phyloP scores from a whole-genome alignment of 768 basidiomycete genomes.

The Collybiopsis luxurians region DNA sequence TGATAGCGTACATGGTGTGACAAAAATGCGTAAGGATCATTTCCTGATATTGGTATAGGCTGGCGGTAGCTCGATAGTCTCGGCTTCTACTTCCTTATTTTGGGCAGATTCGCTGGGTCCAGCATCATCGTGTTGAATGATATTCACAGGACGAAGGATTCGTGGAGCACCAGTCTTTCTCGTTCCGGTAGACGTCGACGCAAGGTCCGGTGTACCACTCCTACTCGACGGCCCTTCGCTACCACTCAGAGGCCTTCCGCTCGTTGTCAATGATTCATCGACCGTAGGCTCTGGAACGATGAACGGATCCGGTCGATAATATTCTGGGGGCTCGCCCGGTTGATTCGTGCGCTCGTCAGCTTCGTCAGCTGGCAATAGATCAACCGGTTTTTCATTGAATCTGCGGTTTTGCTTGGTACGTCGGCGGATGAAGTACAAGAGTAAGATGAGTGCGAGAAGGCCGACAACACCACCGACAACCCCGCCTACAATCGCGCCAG shows the following conservation, averaged over 20 bases:
- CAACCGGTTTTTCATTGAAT: slow-evolving; percentile 58
- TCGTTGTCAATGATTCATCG: slow-evolving; percentile 13
- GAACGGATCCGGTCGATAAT: slow-evolving; percentile 76
- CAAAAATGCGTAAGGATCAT: background rate
- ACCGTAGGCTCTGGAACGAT: slow-evolving; percentile 62
- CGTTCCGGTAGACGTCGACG: slow-evolving; percentile 25
- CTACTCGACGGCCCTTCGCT: slow-evolving; percentile 27
- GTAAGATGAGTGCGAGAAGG: slow-evolving; percentile 36
- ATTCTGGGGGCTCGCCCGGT: slow-evolving; percentile 58
- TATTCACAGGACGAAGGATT: slow-evolving; percentile 67
- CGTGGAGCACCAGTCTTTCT: slow-evolving; percentile 47
- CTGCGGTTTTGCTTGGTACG: slow-evolving; percentile 33
- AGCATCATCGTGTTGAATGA: slow-evolving; percentile 85
- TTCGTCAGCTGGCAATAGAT: slow-evolving; percentile 59
- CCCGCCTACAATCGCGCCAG: slow-evolving; percentile 56
- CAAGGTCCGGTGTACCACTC: slow-evolving; percentile 44
- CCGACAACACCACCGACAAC: slow-evolving; percentile 53
- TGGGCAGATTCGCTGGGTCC: slow-evolving; percentile 46
- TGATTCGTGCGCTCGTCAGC: slow-evolving; percentile 29
- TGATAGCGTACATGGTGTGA: no score
- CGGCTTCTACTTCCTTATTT: slow-evolving; percentile 44
- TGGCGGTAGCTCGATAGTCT: slow-evolving; percentile 81
- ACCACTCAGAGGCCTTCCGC: slow-evolving; percentile 14
- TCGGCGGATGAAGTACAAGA: slow-evolving; percentile 50
- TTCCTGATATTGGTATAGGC: slow-evolving; percentile 69